Conservation (phyloP, 768 basidiomycete genomes). For the Coprinellus aureogranulatus region DNA sequence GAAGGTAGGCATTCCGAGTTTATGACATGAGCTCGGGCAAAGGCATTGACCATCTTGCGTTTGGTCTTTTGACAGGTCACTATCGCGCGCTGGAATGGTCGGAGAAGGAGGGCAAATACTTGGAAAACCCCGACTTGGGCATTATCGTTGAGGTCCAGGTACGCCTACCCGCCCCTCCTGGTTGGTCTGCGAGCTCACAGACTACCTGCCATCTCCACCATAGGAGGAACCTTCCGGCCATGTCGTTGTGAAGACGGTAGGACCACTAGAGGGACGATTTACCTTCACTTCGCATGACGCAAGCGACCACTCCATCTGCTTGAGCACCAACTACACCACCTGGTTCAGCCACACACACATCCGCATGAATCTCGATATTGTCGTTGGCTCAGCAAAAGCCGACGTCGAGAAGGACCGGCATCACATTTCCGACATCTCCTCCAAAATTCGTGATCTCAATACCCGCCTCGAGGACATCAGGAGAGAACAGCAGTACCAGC, state of each 20-base stretch:
- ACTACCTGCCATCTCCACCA: too few relatives aligned
- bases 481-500: constrained; percentile 95
- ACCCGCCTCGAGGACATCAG: constrained; percentile 89
- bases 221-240: constrained; percentile 87
- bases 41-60: too few relatives aligned
- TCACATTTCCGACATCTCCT: constrained; percentile 78
- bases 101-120: constrained; percentile 66
- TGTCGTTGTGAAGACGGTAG: constrained; percentile 83
- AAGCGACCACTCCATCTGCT: constrained; percentile 96
- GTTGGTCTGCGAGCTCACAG: background rate
- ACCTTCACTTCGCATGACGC: constrained; percentile 97
- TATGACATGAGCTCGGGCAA: background rate
- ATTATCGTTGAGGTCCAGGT: constrained; percentile 92
- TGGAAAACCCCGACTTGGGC: constrained; percentile 72
- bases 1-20: constrained; percentile 61
- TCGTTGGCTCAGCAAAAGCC: constrained; percentile 83
- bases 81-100: constrained; percentile 93
- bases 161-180: constrained; percentile 2
- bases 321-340: constrained; percentile 87
- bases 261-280: constrained; percentile 86
- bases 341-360: constrained; percentile 89
- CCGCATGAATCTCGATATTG: constrained; percentile 90
- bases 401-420: constrained; percentile 86
- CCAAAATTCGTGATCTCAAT: constrained; percentile 89
- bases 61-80: constrained; percentile 56